These are phyloP conservation scores for Cercospora berteroae DNA, from an alignment of 2,329 filamentous ascomycete species.

Conservation along the genomic window DNA sequence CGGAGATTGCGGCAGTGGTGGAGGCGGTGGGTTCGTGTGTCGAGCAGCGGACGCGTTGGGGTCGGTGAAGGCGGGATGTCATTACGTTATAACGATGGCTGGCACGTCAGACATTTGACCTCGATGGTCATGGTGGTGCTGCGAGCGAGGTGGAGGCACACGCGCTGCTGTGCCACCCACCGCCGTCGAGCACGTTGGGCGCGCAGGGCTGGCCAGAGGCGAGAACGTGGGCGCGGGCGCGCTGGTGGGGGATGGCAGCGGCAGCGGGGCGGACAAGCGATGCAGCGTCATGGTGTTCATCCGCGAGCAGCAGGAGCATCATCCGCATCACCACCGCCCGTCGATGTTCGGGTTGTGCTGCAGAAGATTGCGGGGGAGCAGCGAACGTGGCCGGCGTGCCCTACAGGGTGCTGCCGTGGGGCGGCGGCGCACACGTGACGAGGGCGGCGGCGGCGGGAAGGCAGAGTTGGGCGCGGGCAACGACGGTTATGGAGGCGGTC, in stretches of 20 bases:
- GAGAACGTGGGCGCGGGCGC: neutral
- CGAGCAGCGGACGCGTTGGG: neutral
- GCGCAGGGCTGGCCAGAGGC: neutral
- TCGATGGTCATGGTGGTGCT: neutral
- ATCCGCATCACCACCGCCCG: neutral
- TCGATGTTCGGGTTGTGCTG: neutral
- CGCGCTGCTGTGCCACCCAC: slow-evolving; percentile 8
- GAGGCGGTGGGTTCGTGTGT: neutral
- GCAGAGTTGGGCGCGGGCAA: slow-evolving; percentile 3
- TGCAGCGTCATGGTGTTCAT: neutral
- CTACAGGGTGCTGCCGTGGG: neutral
- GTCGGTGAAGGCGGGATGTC: slow-evolving; percentile 2
- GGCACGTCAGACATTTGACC: slow-evolving; percentile 1
- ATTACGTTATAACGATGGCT: slow-evolving; percentile 6
- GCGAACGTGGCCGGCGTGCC: neutral
- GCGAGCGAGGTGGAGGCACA: neutral
- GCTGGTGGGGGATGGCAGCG: neutral
- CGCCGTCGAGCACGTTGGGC: neutral
- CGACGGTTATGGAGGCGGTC: neutral
- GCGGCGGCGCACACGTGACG: neutral
- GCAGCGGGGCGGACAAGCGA: neutral
- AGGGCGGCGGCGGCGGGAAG: neutral
- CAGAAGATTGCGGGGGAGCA: neutral
- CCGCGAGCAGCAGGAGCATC: neutral
- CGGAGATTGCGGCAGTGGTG: neutral